Conservation (phyloP, 2,329 filamentous ascomycete species). For the Trichoderma asperellum region DNA sequence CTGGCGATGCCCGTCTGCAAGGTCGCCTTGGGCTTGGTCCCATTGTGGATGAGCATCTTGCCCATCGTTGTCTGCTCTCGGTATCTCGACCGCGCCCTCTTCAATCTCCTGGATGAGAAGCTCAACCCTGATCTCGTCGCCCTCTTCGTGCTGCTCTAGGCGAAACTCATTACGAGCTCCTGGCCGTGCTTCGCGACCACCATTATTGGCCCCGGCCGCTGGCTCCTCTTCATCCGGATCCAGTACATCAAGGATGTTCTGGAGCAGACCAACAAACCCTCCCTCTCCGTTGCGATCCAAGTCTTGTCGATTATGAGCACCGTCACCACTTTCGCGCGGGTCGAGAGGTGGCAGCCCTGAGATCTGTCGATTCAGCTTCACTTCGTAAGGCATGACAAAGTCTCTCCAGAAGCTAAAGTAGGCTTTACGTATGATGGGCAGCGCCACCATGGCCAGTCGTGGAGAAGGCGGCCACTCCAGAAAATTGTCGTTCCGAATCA, state of each 20-base stretch:
- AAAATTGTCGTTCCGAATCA: slow-evolving; percentile 50
- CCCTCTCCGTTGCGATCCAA: slow-evolving; percentile 36
- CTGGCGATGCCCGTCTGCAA: slow-evolving; percentile 31
- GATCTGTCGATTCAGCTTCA: slow-evolving; percentile 52
- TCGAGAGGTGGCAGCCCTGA: slow-evolving; percentile 45
- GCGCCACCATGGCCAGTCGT: slow-evolving; percentile 53
- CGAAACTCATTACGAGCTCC: slow-evolving; percentile 7
- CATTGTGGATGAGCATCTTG: background rate
- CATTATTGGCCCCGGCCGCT: slow-evolving; percentile 24
- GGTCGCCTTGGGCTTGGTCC: slow-evolving; percentile 13
- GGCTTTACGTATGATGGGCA: slow-evolving; percentile 51
- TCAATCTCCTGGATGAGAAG: slow-evolving; percentile 42
- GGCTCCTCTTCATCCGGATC: slow-evolving; percentile 41
- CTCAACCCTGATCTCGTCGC: slow-evolving; percentile 40
- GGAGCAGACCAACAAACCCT: slow-evolving; percentile 43
- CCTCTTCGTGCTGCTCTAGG: slow-evolving; percentile 29
- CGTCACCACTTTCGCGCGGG: slow-evolving; percentile 33
- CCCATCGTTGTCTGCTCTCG: slow-evolving; percentile 25
- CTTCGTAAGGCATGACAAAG: slow-evolving; percentile 53
- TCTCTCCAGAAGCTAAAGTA: slow-evolving; percentile 54
- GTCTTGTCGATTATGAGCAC: slow-evolving; percentile 31
- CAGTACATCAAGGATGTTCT: slow-evolving; percentile 44
- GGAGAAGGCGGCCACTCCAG: slow-evolving; percentile 59
- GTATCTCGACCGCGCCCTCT: slow-evolving; percentile 33
- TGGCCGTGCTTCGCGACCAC: background rate